Conservation (phyloP, 176 grass and related monocot genomes). For the Triticum timopheevii region DNA sequence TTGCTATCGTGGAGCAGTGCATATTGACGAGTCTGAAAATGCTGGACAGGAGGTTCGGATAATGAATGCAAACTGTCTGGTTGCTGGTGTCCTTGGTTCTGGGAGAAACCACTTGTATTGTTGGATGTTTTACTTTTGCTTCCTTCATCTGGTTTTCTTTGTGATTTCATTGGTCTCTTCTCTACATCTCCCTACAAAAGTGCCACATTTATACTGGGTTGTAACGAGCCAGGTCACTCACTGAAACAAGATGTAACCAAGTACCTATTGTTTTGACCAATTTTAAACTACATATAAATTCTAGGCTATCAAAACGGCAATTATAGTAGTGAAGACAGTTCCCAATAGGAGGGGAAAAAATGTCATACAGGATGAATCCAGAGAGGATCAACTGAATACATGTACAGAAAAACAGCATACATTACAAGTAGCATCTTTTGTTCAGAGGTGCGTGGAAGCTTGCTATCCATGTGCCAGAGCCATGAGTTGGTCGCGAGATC, state of each 20-base stretch:
- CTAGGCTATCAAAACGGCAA: background rate
- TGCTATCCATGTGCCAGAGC: too few relatives aligned
- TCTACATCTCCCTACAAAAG: slow-evolving; percentile 39
- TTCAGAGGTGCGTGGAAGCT: background rate
- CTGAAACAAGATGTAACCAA: slow-evolving; percentile 21
- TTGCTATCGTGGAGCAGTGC: slow-evolving; percentile 38
- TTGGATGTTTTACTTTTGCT: slow-evolving; percentile 40
- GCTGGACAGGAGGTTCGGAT: slow-evolving; percentile 18
- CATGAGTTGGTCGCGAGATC: too few relatives aligned
- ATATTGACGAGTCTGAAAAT: slow-evolving; percentile 47
- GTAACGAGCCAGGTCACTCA: background rate
- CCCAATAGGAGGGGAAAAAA: background rate
- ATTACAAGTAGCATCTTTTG: background rate
- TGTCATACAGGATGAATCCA: background rate
- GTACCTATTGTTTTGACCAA: background rate
- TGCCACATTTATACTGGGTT: slow-evolving; percentile 16
- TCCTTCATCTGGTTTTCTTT: slow-evolving; percentile 49
- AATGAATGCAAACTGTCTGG: slow-evolving; percentile 42
- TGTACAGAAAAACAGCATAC: background rate
- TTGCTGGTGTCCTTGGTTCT: slow-evolving; percentile 41
- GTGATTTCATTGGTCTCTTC: slow-evolving; percentile 38
- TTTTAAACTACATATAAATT: background rate
- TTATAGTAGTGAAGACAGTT: background rate
- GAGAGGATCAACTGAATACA: background rate
- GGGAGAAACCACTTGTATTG: slow-evolving; percentile 30